Conservation (phyloP, 75 land plant species). For the Selaginella tamariscina region DNA sequence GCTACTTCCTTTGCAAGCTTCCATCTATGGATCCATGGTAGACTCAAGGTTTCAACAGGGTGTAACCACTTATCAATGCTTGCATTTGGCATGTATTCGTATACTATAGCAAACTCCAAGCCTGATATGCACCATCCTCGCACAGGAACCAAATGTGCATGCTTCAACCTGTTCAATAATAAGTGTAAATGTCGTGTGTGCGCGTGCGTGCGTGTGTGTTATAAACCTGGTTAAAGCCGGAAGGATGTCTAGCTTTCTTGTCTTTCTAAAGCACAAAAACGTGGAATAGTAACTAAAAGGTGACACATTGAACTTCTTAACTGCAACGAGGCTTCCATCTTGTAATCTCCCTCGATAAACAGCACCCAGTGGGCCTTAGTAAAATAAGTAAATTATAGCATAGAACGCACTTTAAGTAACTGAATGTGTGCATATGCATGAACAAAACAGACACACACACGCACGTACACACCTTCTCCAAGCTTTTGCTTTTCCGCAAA, state of each 20-base stretch:
- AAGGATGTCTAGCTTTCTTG: background rate
- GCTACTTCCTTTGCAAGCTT: background rate
- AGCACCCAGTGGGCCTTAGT: background rate
- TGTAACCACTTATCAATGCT: background rate
- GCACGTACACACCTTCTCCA: no score
- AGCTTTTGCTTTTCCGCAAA: background rate
- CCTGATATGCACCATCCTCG: background rate
- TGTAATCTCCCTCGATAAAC: background rate
- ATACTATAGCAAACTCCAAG: background rate
- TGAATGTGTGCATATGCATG: no score
- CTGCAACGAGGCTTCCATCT: background rate
- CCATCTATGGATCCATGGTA: background rate
- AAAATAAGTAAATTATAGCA: no score
- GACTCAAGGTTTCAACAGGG: background rate
- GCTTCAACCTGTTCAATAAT: background rate
- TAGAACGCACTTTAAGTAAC: no score
- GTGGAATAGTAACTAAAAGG: no score
- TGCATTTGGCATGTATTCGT: background rate
- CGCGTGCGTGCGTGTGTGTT: no score
- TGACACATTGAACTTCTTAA: slow-evolving; percentile 10
- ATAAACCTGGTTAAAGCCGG: background rate
- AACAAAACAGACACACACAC: no score
- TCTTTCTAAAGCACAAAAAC: background rate
- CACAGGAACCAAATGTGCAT: background rate
- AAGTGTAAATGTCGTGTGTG: no score